Conservation (phyloP, 139 green algal species). For the Chlamydomonas eustigma region DNA sequence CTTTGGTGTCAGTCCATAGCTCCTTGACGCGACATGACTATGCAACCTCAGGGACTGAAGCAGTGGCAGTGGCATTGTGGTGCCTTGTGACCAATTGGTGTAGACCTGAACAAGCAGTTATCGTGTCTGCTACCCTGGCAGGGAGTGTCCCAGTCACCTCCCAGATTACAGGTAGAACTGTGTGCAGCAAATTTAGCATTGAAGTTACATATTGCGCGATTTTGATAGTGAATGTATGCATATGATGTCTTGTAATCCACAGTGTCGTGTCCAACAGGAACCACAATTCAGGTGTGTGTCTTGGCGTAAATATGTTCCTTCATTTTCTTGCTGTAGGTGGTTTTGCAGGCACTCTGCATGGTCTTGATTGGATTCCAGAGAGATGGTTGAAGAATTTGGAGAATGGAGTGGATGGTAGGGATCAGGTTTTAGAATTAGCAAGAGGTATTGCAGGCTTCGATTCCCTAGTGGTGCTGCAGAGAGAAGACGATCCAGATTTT, state of each 20-base stretch:
- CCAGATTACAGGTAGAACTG: slow-evolving; percentile 10
- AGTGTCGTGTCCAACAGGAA: too few species aligned
- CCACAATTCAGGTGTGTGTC: too few species aligned
- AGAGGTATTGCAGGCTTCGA: not conserved
- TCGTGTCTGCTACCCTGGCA: slow-evolving; percentile 32
- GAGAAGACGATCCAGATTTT: too few species aligned
- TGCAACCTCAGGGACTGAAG: slow-evolving; percentile 23
- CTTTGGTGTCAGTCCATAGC: not conserved
- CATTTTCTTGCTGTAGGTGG: slow-evolving; percentile 13
- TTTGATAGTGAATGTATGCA: not conserved
- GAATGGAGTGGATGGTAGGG: slow-evolving; percentile 2
- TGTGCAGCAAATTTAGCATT: too few species aligned
- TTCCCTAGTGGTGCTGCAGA: too few species aligned
- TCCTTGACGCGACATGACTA: slow-evolving; percentile 16
- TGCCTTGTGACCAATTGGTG: slow-evolving; percentile 31
- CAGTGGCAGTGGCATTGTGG: slow-evolving; percentile 36
- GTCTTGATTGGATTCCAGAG: slow-evolving; percentile 25
- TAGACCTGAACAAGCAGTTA: slow-evolving; percentile 40
- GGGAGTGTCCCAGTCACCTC: slow-evolving; percentile 31
- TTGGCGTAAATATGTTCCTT: not conserved
- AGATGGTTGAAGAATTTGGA: slow-evolving; percentile 28
- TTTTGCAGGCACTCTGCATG: slow-evolving; percentile 32
- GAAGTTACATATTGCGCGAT: too few species aligned
- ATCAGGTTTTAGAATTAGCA: not conserved
- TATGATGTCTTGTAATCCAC: not conserved